Percentiles rank a stretch among this genome's conserved stretches.
These are phyloP conservation scores for Phylloporus sp. DNA, from an alignment of 1,284 basidiomycete genomes.

Conservation along the genomic window DNA sequence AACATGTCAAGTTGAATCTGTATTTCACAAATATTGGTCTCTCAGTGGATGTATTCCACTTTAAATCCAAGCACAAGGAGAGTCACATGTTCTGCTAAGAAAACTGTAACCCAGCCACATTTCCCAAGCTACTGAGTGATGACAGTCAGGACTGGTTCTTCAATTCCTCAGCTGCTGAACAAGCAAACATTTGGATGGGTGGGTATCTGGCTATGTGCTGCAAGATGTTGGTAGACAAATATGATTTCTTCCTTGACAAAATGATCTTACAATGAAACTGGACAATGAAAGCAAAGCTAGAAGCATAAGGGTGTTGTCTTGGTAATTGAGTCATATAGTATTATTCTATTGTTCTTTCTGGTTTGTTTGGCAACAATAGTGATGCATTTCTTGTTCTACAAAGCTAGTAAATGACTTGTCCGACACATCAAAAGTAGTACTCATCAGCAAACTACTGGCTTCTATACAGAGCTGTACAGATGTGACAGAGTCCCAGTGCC, in stretches of 20 bases:
- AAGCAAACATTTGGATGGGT: constrained; percentile 38
- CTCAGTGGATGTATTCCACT: constrained; percentile 52
- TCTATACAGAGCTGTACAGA: too few relatives aligned
- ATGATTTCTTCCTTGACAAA: constrained; percentile 40
- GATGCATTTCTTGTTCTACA: too few relatives aligned
- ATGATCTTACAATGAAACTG: constrained; percentile 44
- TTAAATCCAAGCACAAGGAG: constrained; percentile 48
- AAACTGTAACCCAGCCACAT: constrained; percentile 47
- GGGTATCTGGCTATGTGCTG: constrained; percentile 25
- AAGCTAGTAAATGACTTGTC: too few relatives aligned
- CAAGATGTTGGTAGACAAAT: constrained; percentile 34
- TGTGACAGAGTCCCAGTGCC: too few relatives aligned
- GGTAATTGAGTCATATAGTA: constrained; percentile 8
- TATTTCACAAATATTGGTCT: constrained; percentile 39
- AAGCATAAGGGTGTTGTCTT: not conserved
- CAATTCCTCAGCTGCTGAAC: constrained; percentile 36
- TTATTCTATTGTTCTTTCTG: too few relatives aligned
- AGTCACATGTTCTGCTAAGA: constrained; percentile 43
- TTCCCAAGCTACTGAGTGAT: constrained; percentile 38
- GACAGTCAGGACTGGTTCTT: constrained; percentile 39
- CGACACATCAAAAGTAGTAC: too few relatives aligned
- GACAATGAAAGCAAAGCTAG: constrained; percentile 2
- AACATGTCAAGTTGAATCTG: constrained; percentile 25
- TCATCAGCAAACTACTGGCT: too few relatives aligned
- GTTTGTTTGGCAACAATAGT: too few relatives aligned